Conservation (phyloP, 2,329 filamentous ascomycete genomes). For the Pseudogymnoascus destructans region DNA sequence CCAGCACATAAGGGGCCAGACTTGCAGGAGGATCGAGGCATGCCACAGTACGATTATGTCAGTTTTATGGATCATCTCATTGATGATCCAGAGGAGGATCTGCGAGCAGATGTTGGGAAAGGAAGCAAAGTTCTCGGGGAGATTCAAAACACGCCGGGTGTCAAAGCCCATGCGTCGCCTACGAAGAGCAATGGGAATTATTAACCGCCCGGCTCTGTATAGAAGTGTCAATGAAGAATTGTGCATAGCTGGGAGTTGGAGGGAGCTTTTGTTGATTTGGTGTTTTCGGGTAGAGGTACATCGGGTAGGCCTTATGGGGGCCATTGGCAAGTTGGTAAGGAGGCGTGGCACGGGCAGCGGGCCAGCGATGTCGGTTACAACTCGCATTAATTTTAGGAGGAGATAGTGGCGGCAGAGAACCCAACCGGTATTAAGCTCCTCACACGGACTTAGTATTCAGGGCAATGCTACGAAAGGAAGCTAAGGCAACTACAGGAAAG, state of each 20-base stretch:
- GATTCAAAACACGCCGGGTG: not conserved
- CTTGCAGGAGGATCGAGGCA: constrained; percentile 67
- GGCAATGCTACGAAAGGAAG: not conserved
- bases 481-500: not conserved
- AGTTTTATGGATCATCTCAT: constrained; percentile 90
- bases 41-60: constrained; percentile 91
- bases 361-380: not conserved
- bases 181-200: constrained; percentile 4
- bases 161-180: constrained; percentile 1
- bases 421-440: not conserved
- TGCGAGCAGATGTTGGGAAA: not conserved
- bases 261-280: not conserved
- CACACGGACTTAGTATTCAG: not conserved
- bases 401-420: not conserved
- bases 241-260: constrained; percentile 6
- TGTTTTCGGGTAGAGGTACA: constrained; percentile 1
- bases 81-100: constrained; percentile 17
- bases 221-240: constrained; percentile 1
- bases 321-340: not conserved
- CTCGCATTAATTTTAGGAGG: constrained; percentile 1
- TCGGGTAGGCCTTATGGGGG: not conserved
- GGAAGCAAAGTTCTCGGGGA: not conserved
- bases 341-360: not conserved
- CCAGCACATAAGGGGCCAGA: constrained; percentile 75
- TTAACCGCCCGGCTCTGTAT: constrained; percentile 1